These are phyloP conservation scores for Daphne laureola DNA, from an alignment of 441 rosid genomes.

Conservation along the genomic window DNA sequence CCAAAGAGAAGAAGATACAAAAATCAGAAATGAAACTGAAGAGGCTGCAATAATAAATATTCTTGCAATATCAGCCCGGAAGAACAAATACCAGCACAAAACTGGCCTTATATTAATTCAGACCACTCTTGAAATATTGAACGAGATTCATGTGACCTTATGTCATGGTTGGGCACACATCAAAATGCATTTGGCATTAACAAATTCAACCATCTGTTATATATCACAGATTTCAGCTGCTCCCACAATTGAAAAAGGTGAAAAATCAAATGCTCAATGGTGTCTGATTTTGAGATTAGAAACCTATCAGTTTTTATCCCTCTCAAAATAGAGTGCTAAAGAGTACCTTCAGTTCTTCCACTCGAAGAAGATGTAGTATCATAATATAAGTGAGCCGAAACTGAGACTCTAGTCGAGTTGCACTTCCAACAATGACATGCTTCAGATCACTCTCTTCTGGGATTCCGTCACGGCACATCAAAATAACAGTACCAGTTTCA, in stretches of 20 bases:
- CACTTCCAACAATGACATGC: slow-evolving; percentile 67
- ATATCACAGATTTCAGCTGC: background rate
- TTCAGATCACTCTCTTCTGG: slow-evolving; percentile 66
- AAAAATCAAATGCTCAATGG: background rate
- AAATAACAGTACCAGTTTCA: slow-evolving; percentile 86
- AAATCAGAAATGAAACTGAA: too few relatives aligned
- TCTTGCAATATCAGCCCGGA: too few relatives aligned
- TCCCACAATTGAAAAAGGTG: background rate
- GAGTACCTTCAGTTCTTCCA: slow-evolving; percentile 92
- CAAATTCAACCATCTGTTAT: too few relatives aligned
- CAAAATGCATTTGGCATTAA: too few relatives aligned
- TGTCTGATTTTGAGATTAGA: slow-evolving; percentile 6
- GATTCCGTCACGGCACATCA: slow-evolving; percentile 96
- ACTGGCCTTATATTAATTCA: too few relatives aligned
- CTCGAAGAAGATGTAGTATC: slow-evolving; percentile 98
- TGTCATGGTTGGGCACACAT: too few relatives aligned
- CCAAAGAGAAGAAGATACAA: too few relatives aligned
- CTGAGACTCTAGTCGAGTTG: slow-evolving; percentile 86
- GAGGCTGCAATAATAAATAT: too few relatives aligned
- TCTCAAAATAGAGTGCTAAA: slow-evolving; percentile 13
- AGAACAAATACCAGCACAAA: too few relatives aligned
- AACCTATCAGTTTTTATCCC: slow-evolving; percentile 4
- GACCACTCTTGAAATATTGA: too few relatives aligned
- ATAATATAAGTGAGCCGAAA: slow-evolving; percentile 94
- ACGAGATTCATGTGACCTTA: too few relatives aligned